phyloP scores from a whole-genome alignment of 179 eudicot species.

The Nepenthes alata region DNA sequence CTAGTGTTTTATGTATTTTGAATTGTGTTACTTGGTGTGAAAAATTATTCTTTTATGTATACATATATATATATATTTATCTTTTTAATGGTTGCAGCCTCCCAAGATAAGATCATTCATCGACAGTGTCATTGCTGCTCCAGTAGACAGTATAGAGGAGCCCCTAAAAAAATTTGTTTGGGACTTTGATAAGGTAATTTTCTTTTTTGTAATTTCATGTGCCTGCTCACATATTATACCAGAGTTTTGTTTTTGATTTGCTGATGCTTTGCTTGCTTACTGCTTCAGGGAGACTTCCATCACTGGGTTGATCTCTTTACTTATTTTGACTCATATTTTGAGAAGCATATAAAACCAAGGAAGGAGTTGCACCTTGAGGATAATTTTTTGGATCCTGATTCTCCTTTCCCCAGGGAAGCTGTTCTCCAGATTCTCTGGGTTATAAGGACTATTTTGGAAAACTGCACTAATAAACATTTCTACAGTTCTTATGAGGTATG shows the following conservation, averaged over 20 bases:
- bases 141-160: constrained; percentile 71
- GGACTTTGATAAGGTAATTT: constrained; percentile 89
- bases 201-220: constrained; percentile 2
- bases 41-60: no score
- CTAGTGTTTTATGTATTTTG: no score
- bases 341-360: constrained; percentile 72
- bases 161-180: constrained; percentile 70
- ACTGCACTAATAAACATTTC: constrained; percentile 89
- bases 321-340: constrained; percentile 88
- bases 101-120: constrained; percentile 79
- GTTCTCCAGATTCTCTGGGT: constrained; percentile 90
- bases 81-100: constrained; percentile 46
- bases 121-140: constrained; percentile 54
- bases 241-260: not conserved
- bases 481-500: constrained; percentile 85
- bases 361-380: constrained; percentile 83
- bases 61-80: not conserved
- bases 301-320: constrained; percentile 97
- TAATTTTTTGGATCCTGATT: constrained; percentile 64
- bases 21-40: no score
- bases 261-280: constrained; percentile 16
- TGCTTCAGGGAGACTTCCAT: constrained; percentile 89
- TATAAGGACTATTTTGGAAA: constrained; percentile 71
- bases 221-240: not conserved
- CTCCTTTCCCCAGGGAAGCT: constrained; percentile 85